phyloP scores from a whole-genome alignment of 1,139 yeast species.

The Scheffersomyces insectosa region DNA sequence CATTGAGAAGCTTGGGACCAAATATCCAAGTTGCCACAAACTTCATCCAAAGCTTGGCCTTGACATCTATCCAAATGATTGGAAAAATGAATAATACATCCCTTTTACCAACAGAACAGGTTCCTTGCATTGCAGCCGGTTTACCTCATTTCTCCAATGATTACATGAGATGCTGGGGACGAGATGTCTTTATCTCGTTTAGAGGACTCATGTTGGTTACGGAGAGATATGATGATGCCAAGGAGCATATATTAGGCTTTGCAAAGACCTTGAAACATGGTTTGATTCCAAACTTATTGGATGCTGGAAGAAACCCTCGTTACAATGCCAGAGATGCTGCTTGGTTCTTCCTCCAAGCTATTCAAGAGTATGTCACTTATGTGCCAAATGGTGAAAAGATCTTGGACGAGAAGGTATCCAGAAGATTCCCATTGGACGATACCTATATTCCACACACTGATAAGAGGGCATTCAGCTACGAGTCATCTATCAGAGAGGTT shows the following conservation, averaged over 20 bases:
- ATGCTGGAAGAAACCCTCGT: constrained; percentile 91
- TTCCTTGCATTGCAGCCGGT: constrained; percentile 91
- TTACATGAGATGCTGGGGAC: constrained; percentile 98
- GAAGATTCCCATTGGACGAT: constrained; percentile 92
- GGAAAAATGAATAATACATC: constrained; percentile 78
- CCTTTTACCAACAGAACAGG: constrained; percentile 59
- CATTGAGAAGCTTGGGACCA: constrained; percentile 56
- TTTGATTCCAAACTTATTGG: constrained; percentile 86
- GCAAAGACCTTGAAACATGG: constrained; percentile 95
- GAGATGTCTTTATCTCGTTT: constrained; percentile 88
- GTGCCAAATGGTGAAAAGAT: constrained; percentile 73
- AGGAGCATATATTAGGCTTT: constrained; percentile 77
- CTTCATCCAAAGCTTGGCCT: constrained; percentile 76
- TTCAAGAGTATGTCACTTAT: constrained; percentile 73
- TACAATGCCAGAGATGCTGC: constrained; percentile 97
- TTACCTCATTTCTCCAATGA: constrained; percentile 89
- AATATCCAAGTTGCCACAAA: constrained; percentile 61
- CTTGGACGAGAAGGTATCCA: constrained; percentile 67
- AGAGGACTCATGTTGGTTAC: constrained; percentile 81
- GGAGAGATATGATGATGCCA: constrained; percentile 79
- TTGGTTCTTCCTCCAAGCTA: constrained; percentile 87
- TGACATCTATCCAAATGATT: constrained; percentile 87
- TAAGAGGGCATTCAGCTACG: constrained; percentile 72
- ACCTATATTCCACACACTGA: constrained; percentile 70
- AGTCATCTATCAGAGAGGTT: constrained; percentile 70